Base-by-base conservation (phyloP, 768 basidiomycete species). In the Pholiota microspora region DNA sequence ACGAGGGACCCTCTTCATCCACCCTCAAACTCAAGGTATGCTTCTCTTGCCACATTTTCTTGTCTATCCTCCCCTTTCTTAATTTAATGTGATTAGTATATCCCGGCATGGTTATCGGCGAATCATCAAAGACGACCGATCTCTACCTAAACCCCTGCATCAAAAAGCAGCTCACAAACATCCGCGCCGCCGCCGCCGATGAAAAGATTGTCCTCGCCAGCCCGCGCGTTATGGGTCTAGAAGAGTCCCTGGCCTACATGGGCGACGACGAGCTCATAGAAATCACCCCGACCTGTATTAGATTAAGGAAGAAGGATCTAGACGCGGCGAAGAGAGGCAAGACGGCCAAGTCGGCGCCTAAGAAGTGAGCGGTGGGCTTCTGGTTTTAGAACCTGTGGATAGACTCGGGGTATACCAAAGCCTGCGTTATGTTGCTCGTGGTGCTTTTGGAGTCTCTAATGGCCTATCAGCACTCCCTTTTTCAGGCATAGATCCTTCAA, bases 71-170 rank as follows among this genome's bases (percentile, higher is more conserved):
- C n/a, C 35, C 32, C 48, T 28, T 9, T 40, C 12, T 53, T 7
- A 29, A 8, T 49, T 35, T 15, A 13, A 34, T 21, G 16, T 23
- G 18, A 21, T 9, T 51, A 77, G 78, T 80, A 21, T 80, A 80
- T 62, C 72, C 77, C 2, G 77, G 77, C 12, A 78, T 80, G 78
- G 75, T 80, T 35, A 75, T 80, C 49, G 78, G 78, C 51, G 78
- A 79, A 67, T 74, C 74, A 13, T 74, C 72, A 12, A 78, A 78
- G 62, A 48, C 73, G 2, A 69, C 74, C 16, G 77, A 78, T 56
- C 62, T 80, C n/a, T 75, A 76, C 52, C 57, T 79, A 16, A 79
- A 80, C 62, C 78, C 78, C 0, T 73, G 72, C 51, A 60, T 75
- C 55, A 79, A 79, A 58, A 80, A 79, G 56, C 75, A 77, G 61